These are phyloP conservation scores for Porogramme epimiltina DNA, from an alignment of 1,284 basidiomycete genomes.

Conservation along the genomic window DNA sequence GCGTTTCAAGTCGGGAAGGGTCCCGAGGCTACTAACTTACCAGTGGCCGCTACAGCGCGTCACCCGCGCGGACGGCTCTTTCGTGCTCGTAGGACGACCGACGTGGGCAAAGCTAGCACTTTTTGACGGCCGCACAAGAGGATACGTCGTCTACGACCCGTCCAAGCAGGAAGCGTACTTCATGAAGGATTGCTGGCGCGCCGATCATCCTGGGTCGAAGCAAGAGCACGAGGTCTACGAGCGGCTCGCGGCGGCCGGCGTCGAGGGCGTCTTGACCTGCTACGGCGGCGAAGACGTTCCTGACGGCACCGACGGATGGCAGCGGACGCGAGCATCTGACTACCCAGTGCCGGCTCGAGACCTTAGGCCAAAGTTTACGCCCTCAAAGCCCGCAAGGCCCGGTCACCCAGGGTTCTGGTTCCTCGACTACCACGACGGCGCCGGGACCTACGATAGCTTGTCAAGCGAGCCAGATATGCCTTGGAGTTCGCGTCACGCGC, in stretches of 20 bases:
- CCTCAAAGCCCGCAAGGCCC: too few relatives aligned
- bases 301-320: background rate
- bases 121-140: background rate
- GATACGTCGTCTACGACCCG: background rate
- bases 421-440: too few relatives aligned
- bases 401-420: too few relatives aligned
- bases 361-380: too few relatives aligned
- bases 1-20: too few relatives aligned
- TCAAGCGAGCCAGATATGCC: too few relatives aligned
- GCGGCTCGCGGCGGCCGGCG: background rate
- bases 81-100: background rate
- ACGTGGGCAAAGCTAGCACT: background rate
- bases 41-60: background rate
- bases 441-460: too few relatives aligned
- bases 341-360: too few relatives aligned
- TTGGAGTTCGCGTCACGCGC: too few relatives aligned
- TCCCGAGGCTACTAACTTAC: too few relatives aligned
- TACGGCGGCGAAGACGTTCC: background rate
- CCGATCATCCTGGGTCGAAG: background rate
- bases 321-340: background rate
- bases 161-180: background rate
- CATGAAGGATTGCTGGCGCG: conserved; percentile 6
- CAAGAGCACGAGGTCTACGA: background rate
- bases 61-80: background rate
- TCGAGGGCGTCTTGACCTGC: background rate